Base-by-base conservation (phyloP, 2,329 filamentous ascomycete genomes). In the Trichoderma sp. region DNA sequence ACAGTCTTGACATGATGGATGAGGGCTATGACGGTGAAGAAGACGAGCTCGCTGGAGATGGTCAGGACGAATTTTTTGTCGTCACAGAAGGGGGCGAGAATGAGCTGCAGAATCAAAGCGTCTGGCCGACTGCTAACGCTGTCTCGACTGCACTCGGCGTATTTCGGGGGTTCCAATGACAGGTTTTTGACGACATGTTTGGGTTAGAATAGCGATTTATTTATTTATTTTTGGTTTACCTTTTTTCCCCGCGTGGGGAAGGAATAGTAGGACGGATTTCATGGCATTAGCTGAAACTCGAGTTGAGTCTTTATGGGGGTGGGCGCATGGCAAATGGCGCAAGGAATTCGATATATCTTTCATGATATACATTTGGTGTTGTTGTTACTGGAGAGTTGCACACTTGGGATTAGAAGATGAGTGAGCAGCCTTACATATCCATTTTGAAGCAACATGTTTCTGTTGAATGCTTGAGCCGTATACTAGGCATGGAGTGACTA, bases 21-120 rank as follows among this genome's bases (percentile, higher is more conserved):
- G 24, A 69, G 9, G 71, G 18, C 11, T 60, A 56, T 11, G 53
- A 71, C 4, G 56, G 53, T 24, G 29, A 50, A 14, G 33, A 71
- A 18, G 72, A 50, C 6, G 60, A 75, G 2, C 21, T 71, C 14
- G 63, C 76, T 9, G 76, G 67, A 14, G 75, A 77, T 0, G 77
- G 67, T 0, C 68, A 76, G 4, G 77, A 82, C 11, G 82, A 83
- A 76, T 76, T 81, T 27, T 79, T 83, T 21, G 76, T 83, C 14
- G 82, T 83, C 7, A 81, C 82, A 33, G 81, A 81, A 24, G 77
- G 45, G 8, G 69, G 53, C 8, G 68, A 56, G 16, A 27, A 53
- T n/a, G 77, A 21, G 6, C 38, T 67, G 21, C 35, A 33, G 21
- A 56, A 29, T 41, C 50, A 33, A 31, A 66, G 33, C 29, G 35